Conservation (phyloP, 2,329 filamentous ascomycete genomes). For the Trichothecium roseum region DNA sequence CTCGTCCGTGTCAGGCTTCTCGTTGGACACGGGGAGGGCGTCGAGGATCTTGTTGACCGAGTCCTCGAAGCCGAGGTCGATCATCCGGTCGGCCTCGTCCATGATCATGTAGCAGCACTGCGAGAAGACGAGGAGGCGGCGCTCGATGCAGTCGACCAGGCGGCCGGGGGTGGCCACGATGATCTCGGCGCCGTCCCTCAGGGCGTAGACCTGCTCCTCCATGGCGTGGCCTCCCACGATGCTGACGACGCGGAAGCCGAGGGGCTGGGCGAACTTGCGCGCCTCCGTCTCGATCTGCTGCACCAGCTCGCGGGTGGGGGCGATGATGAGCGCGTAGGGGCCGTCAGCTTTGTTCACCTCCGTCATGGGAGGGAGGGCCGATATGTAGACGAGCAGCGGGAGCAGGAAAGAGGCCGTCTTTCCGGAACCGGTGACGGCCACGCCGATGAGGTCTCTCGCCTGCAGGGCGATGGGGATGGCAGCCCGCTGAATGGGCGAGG, state of each 20-base stretch:
- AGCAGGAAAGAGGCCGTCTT: constrained; percentile 95
- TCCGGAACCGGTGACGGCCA: constrained; percentile 94
- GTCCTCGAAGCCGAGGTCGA: constrained; percentile 95
- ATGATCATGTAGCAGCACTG: constrained; percentile 99
- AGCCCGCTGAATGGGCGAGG: constrained; percentile 83
- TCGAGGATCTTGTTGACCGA: constrained; percentile 96
- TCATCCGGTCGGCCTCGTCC: constrained; percentile 99
- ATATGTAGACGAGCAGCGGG: constrained; percentile 89
- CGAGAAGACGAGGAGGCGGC: constrained; percentile 79
- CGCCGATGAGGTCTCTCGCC: constrained; percentile 91
- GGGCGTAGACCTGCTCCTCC: constrained; percentile 83
- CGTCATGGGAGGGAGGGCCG: constrained; percentile 73
- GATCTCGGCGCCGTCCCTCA: constrained; percentile 90
- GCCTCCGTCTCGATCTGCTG: constrained; percentile 96
- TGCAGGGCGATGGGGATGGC: constrained; percentile 93
- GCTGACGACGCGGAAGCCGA: constrained; percentile 91
- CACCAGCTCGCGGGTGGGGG: constrained; percentile 91
- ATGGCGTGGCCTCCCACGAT: constrained; percentile 96
- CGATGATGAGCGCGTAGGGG: constrained; percentile 93
- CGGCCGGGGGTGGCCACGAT: constrained; percentile 97
- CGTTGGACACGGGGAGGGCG: constrained; percentile 81
- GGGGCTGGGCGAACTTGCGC: constrained; percentile 78
- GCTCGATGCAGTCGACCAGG: constrained; percentile 92
- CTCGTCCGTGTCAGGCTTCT: constrained; percentile 89
- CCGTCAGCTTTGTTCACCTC: constrained; percentile 87